phyloP scores from a whole-genome alignment of 805 yeast genomes.

The Ogataea pilisensis region DNA sequence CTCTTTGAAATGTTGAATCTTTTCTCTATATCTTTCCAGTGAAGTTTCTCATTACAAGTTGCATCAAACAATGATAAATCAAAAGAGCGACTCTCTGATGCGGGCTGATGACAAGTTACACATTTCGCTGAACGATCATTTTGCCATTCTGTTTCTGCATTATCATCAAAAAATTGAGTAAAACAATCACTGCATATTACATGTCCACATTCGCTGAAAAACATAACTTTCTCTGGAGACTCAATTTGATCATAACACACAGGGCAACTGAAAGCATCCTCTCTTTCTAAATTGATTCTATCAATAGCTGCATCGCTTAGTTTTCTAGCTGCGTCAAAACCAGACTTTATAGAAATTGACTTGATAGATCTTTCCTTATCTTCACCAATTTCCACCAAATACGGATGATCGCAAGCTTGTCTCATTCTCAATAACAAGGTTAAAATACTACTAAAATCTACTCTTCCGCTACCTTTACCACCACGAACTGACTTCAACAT shows the following conservation, averaged over 20 bases:
- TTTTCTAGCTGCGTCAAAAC: conserved; percentile 20
- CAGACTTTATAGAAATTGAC: conserved; percentile 31
- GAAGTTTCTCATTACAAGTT: conserved; percentile 29
- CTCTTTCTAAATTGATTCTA: conserved; percentile 33
- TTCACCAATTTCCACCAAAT: conserved; percentile 63
- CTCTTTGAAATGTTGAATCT: conserved; percentile 19
- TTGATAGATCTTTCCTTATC: conserved; percentile 36
- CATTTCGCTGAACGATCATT: conserved; percentile 46
- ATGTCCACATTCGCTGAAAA: conserved; percentile 70
- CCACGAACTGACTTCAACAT: conserved; percentile 34
- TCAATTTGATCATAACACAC: conserved; percentile 55
- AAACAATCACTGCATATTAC: conserved; percentile 59
- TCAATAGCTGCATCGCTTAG: conserved; percentile 23
- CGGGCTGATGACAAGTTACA: conserved; percentile 42
- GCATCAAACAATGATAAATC: conserved; percentile 52
- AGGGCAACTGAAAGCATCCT: conserved; percentile 52
- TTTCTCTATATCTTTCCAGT: conserved; percentile 22
- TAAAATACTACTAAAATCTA: conserved; percentile 55
- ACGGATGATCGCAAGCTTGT: conserved; percentile 83
- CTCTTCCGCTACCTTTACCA: conserved; percentile 13
- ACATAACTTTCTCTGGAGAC: conserved; percentile 38
- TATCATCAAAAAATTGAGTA: conserved; percentile 45
- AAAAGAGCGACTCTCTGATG: conserved; percentile 37
- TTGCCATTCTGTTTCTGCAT: conserved; percentile 32
- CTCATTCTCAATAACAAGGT: conserved; percentile 72